A percentile compares a stretch with the other conserved stretches of the same genome.
Conservation (phyloP, 208 protist species). For the Trypanosoma cruzi region DNA sequence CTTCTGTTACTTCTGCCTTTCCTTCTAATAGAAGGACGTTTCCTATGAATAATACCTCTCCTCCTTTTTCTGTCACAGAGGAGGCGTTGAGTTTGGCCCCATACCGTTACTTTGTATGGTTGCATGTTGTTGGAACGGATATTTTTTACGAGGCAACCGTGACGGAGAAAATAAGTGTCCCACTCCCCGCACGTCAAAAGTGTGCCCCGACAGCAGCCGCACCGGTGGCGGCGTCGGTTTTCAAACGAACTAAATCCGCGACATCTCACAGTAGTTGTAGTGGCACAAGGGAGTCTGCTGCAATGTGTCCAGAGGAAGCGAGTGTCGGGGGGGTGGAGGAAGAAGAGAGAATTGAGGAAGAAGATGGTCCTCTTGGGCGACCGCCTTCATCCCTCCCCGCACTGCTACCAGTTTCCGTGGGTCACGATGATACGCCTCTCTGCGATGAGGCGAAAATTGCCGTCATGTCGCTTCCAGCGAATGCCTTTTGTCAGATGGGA, state of each 20-base stretch:
- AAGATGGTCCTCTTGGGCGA: background rate
- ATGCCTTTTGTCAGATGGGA: constrained; percentile 20
- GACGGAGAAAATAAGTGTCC: constrained; percentile 8
- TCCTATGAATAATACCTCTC: background rate
- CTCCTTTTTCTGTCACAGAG: background rate
- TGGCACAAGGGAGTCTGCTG: background rate
- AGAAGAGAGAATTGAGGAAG: background rate
- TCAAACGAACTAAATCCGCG: background rate
- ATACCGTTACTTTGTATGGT: constrained; percentile 27
- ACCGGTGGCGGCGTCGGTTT: no score
- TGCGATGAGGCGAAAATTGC: background rate
- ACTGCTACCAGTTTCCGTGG: background rate
- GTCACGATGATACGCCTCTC: background rate
- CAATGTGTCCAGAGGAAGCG: background rate
- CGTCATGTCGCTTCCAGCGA: constrained; percentile 8
- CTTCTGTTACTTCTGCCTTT: background rate
- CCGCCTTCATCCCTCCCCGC: background rate
- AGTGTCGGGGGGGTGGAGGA: background rate
- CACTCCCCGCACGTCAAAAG: background rate
- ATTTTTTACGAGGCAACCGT: constrained; percentile 21
- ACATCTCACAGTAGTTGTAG: background rate
- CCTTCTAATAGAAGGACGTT: no score
- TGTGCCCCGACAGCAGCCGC: background rate
- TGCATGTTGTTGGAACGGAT: constrained; percentile 23
- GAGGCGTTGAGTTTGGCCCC: background rate